Percentiles rank a stretch among this genome's conserved stretches.
These are phyloP conservation scores for Penicillium italicum DNA, from an alignment of 2,329 filamentous ascomycete species.

Conservation along the genomic window DNA sequence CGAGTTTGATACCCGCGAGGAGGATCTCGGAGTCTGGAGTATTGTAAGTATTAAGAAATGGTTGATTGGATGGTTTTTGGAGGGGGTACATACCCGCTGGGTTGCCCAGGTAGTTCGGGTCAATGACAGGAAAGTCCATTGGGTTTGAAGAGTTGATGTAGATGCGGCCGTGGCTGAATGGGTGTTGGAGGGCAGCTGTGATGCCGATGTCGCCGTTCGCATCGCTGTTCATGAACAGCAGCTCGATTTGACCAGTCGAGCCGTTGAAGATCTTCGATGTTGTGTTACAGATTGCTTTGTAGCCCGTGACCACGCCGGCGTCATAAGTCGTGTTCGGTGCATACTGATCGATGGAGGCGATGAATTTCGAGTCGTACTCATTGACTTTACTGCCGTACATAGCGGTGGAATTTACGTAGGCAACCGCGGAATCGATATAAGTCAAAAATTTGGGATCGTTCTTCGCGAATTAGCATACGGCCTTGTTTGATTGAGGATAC, in stretches of 20 bases:
- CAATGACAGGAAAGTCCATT: conserved; percentile 29
- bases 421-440: conserved; percentile 28
- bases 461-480: conserved; percentile 13
- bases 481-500: not conserved
- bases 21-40: conserved; percentile 24
- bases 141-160: conserved; percentile 32
- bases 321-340: conserved; percentile 26
- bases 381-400: conserved; percentile 19
- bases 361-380: conserved; percentile 15
- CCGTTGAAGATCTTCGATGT: conserved; percentile 26
- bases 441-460: conserved; percentile 26
- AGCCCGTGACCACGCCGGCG: conserved; percentile 23
- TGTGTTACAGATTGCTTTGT: conserved; percentile 29
- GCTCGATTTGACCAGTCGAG: conserved; percentile 26
- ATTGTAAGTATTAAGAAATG: not conserved
- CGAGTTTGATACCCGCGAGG: conserved; percentile 26
- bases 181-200: conserved; percentile 30
- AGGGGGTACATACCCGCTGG: conserved; percentile 19
- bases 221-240: conserved; percentile 31
- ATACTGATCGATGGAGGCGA: conserved; percentile 15
- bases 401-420: conserved; percentile 26
- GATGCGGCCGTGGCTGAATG: conserved; percentile 29
- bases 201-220: conserved; percentile 27
- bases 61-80: not conserved
- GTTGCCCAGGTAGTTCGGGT: conserved; percentile 28